Evolutionary conservation across 768 basidiomycete genomes (phyloP).

Genomic region (Russula compacta): DNA sequence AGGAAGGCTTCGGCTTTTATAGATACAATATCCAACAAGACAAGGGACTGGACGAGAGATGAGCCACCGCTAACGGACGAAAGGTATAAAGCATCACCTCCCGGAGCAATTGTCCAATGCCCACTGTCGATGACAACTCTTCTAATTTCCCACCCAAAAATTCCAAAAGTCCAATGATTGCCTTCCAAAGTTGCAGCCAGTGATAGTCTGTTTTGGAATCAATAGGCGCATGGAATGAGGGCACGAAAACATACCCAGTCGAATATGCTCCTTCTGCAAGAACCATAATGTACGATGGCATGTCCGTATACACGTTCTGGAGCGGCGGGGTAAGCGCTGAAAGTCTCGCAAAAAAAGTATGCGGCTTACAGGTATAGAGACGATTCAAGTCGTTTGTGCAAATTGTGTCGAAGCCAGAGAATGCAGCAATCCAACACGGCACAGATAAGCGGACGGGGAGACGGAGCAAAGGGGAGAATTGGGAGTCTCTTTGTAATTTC

Average conservation of each 20-base stretch:
- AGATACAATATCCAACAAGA: constrained; percentile 45
- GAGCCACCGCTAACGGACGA: not conserved
- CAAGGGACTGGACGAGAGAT: constrained; percentile 33
- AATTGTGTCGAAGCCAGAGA: constrained; percentile 62
- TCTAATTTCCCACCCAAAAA: constrained; percentile 51
- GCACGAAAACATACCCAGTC: constrained; percentile 39
- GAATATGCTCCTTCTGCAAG: constrained; percentile 42
- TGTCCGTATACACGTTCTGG: constrained; percentile 43
- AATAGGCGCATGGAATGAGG: not conserved
- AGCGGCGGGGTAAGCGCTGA: not conserved
- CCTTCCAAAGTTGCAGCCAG: constrained; percentile 58
- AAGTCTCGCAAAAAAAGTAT: not conserved
- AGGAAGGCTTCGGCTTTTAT: constrained; percentile 45
- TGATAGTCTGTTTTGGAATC: constrained; percentile 40
- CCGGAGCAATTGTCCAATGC: constrained; percentile 42
- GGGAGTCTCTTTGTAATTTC: constrained; percentile 38
- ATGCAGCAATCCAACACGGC: constrained; percentile 60
- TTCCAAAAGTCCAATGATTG: constrained; percentile 43
- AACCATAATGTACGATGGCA: constrained; percentile 50
- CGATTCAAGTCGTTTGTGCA: constrained; percentile 53
- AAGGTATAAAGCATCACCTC: constrained; percentile 36
- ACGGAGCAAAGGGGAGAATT: constrained; percentile 33
- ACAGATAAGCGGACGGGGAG: constrained; percentile 41
- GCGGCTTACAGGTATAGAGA: constrained; percentile 44
- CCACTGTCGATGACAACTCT: constrained; percentile 41